Evolutionary conservation across 2,329 filamentous ascomycete species (phyloP).

Genomic region (Fusarium sp.): DNA sequence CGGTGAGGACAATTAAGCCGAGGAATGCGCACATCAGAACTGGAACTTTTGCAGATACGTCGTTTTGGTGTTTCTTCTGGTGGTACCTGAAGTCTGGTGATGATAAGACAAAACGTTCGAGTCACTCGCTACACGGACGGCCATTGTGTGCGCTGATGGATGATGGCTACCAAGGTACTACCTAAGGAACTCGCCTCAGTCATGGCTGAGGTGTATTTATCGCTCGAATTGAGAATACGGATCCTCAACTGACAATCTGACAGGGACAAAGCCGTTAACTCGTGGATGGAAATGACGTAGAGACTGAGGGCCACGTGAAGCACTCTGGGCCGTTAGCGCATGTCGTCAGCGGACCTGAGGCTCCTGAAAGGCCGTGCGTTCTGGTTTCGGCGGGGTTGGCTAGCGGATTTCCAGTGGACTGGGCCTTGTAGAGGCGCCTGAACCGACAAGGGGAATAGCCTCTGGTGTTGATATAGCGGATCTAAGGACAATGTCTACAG

Average conservation of each 20-base stretch:
- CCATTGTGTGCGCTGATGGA: neutral
- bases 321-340: conserved; percentile 17
- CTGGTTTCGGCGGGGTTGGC: conserved; percentile 12
- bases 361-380: conserved; percentile 11
- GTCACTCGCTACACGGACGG: neutral
- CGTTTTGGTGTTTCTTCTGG: conserved; percentile 8
- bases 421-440: conserved; percentile 14
- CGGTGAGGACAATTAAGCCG: conserved; percentile 14
- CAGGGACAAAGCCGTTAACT: conserved; percentile 8
- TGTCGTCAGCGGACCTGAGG: conserved; percentile 36
- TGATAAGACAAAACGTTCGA: neutral
- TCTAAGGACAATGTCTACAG: neutral
- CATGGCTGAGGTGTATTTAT: neutral
- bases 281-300: conserved; percentile 26
- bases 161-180: neutral
- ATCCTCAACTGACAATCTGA: conserved; percentile 4
- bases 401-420: conserved; percentile 20
- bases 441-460: conserved; percentile 22
- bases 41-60: conserved; percentile 22
- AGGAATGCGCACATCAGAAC: conserved; percentile 4
- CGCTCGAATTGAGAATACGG: neutral
- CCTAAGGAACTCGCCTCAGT: neutral
- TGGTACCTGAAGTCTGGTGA: conserved; percentile 25
- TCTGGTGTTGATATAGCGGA: conserved; percentile 6
- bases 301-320: conserved; percentile 27